phyloP scores from a whole-genome alignment of 2,329 filamentous ascomycete genomes.

The Botrytis medusae region DNA sequence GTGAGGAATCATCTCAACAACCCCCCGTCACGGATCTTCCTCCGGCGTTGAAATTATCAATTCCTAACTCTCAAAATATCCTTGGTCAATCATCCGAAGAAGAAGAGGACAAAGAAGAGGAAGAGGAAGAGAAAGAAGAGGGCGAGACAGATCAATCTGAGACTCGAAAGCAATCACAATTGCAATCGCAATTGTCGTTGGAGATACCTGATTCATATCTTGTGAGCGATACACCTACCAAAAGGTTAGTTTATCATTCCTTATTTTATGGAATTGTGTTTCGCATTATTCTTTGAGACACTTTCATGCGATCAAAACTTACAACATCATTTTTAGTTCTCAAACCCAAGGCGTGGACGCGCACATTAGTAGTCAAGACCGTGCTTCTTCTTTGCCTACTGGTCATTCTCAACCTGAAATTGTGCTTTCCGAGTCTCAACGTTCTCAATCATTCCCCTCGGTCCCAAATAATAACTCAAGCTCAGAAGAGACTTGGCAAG shows the following conservation, averaged over 20 bases:
- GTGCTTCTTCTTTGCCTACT: conserved; percentile 13
- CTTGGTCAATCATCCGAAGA: background rate
- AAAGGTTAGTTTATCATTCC: conserved; percentile 10
- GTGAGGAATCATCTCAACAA: conserved; percentile 2
- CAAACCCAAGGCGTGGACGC: background rate
- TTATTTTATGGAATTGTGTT: background rate
- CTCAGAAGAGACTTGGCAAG: conserved; percentile 25
- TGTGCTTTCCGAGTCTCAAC: conserved; percentile 13
- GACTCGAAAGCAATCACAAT: background rate
- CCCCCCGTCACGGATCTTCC: background rate
- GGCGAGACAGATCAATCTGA: background rate
- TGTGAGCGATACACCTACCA: conserved; percentile 2
- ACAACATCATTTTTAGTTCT: conserved; percentile 12
- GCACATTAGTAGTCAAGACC: background rate
- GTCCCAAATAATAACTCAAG: conserved; percentile 15
- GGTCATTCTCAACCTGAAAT: background rate
- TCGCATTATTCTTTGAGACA: background rate
- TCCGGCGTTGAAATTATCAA: background rate
- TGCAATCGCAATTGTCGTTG: background rate
- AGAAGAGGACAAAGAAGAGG: background rate
- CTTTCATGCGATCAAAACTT: background rate
- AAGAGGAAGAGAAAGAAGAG: background rate
- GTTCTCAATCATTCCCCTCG: conserved; percentile 15
- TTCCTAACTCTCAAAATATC: background rate
- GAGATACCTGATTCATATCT: conserved; percentile 19